Percentiles rank a stretch among this genome's conserved stretches.
Evolutionary conservation across 1,284 basidiomycete genomes (phyloP).

Genomic region (Fomitopsis pinicola): DNA sequence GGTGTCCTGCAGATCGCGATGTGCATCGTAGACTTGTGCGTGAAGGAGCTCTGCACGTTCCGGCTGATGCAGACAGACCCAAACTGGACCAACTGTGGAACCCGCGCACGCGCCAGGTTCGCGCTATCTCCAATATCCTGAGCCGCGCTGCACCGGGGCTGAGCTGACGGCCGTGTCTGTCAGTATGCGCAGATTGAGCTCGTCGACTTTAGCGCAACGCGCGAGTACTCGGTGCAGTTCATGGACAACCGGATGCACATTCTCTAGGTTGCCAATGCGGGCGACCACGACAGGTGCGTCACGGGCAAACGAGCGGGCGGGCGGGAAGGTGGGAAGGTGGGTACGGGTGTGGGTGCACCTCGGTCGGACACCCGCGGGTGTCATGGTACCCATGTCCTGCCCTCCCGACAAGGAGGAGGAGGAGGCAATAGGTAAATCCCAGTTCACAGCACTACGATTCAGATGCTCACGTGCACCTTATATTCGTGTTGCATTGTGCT

Average conservation of each 20-base stretch:
- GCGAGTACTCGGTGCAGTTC: slow-evolving; percentile 83
- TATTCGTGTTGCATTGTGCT: no score
- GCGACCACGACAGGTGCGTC: slow-evolving; percentile 69
- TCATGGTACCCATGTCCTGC: no score
- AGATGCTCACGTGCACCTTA: no score
- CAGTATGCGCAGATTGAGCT: slow-evolving; percentile 64
- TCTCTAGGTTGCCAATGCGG: slow-evolving; percentile 72
- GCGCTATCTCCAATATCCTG: neutral
- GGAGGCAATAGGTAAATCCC: no score
- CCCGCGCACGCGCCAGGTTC: slow-evolving; percentile 46
- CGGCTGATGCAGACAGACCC: slow-evolving; percentile 98
- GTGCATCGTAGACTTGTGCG: slow-evolving; percentile 80
- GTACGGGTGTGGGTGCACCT: no score
- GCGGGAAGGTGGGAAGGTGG: no score
- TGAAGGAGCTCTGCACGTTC: slow-evolving; percentile 90
- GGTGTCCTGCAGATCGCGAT: slow-evolving; percentile 65
- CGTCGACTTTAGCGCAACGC: slow-evolving; percentile 96
- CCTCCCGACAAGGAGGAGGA: no score
- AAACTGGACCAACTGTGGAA: slow-evolving; percentile 98
- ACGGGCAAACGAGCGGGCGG: slow-evolving; percentile 16
- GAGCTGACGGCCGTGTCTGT: neutral
- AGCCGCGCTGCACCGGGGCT: neutral
- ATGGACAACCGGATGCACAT: slow-evolving; percentile 88
- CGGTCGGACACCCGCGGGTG: no score
- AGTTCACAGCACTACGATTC: no score